Conservation (phyloP, 805 yeast species). For the Candida germanica region DNA sequence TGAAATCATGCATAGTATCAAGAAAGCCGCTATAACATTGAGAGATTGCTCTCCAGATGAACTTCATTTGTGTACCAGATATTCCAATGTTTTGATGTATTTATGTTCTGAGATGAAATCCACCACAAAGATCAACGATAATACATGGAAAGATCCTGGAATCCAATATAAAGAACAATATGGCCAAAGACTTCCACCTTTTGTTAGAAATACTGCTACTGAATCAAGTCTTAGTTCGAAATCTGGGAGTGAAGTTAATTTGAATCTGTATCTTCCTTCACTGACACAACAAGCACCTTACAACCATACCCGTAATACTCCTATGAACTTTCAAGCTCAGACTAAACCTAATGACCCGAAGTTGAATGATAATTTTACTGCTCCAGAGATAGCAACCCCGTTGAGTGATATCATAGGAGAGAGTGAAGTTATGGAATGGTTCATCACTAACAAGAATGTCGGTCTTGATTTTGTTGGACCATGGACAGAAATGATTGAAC, state of each 20-base stretch:
- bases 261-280: slow-evolving; percentile 3
- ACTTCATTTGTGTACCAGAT: slow-evolving; percentile 75
- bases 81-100: slow-evolving; percentile 72
- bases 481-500: slow-evolving; percentile 78
- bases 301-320: slow-evolving; percentile 1
- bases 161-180: neutral
- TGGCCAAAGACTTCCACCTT: neutral
- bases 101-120: slow-evolving; percentile 67
- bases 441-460: slow-evolving; percentile 34
- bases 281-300: neutral
- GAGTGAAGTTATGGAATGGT: slow-evolving; percentile 45
- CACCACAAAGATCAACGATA: slow-evolving; percentile 18
- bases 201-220: neutral
- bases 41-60: slow-evolving; percentile 89
- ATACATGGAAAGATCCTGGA: neutral
- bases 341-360: neutral
- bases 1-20: slow-evolving; percentile 65
- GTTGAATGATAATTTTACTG: neutral
- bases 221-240: slow-evolving; percentile 1
- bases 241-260: slow-evolving; percentile 1
- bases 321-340: neutral
- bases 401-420: slow-evolving; percentile 28
- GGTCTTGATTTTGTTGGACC: slow-evolving; percentile 58
- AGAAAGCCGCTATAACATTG: slow-evolving; percentile 67
- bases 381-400: slow-evolving; percentile 15